phyloP scores from a whole-genome alignment of 2,329 filamentous ascomycete genomes.

The Exserohilum turcica region DNA sequence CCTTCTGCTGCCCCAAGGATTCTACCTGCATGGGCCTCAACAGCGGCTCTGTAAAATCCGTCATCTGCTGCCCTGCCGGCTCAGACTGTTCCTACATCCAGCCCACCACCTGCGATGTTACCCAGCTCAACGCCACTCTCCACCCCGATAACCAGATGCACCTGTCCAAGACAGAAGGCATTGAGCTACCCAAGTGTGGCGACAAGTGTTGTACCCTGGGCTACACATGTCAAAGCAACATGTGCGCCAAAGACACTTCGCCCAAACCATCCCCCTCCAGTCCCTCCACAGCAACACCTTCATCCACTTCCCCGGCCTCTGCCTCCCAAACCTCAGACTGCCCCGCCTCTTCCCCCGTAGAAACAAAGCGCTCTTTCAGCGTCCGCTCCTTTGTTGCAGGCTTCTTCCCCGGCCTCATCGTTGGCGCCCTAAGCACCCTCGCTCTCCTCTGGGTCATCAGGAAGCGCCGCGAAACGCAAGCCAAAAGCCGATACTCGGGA shows the following conservation, averaged over 20 bases:
- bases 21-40: slow-evolving; percentile 64
- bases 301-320: slow-evolving; percentile 37
- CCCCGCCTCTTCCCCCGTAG: slow-evolving; percentile 19
- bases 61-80: slow-evolving; percentile 71
- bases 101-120: slow-evolving; percentile 68
- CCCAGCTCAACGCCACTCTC: slow-evolving; percentile 62
- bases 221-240: slow-evolving; percentile 63
- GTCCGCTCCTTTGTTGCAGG: slow-evolving; percentile 47
- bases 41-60: slow-evolving; percentile 65
- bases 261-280: slow-evolving; percentile 31
- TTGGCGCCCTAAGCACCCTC: slow-evolving; percentile 42
- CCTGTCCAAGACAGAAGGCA: slow-evolving; percentile 63
- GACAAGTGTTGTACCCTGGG: slow-evolving; percentile 72
- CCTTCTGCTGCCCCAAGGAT: slow-evolving; percentile 68
- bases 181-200: slow-evolving; percentile 63
- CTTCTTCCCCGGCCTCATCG: slow-evolving; percentile 45
- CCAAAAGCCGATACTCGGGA: slow-evolving; percentile 42
- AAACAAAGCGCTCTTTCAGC: slow-evolving; percentile 33
- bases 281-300: slow-evolving; percentile 27
- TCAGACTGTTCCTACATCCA: slow-evolving; percentile 64
- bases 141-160: slow-evolving; percentile 67
- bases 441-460: slow-evolving; percentile 43
- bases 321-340: slow-evolving; percentile 38
- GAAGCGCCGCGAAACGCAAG: slow-evolving; percentile 38
- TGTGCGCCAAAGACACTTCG: slow-evolving; percentile 57